Evolutionary conservation across 1,284 basidiomycete genomes (phyloP).

Genomic region (Pisolithus thermaeus): DNA sequence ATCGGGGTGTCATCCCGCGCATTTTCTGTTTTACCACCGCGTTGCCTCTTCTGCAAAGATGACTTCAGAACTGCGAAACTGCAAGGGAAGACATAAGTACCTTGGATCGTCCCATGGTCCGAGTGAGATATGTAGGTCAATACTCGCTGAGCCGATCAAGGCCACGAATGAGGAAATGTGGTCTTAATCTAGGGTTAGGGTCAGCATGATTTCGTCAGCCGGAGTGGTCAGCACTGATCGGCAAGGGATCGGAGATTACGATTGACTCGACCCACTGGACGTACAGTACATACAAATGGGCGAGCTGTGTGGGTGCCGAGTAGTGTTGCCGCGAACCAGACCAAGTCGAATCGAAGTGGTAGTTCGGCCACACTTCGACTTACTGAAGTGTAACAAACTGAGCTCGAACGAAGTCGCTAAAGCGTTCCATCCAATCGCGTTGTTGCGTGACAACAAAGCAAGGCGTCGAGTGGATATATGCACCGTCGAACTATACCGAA

Average conservation of each 20-base stretch:
- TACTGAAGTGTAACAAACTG: too few species aligned
- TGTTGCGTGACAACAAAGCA: too few species aligned
- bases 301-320: too few species aligned
- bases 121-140: neutral
- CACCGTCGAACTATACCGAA: too few species aligned
- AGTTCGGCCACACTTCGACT: too few species aligned
- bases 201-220: neutral
- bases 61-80: neutral
- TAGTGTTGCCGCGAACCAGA: too few species aligned
- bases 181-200: neutral
- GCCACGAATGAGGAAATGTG: neutral
- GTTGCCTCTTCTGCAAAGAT: conserved; percentile 3
- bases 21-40: conserved; percentile 13
- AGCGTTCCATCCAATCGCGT: too few species aligned
- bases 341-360: too few species aligned
- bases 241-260: neutral
- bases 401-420: too few species aligned
- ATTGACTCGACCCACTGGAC: too few species aligned
- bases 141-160: neutral
- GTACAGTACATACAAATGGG: too few species aligned
- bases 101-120: neutral
- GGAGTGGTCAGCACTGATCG: neutral
- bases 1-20: conserved; percentile 38
- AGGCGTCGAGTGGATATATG: too few species aligned
- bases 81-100: neutral